A percentile compares a stretch with the other conserved stretches of the same genome.
Conservation (phyloP, 108 stramenopile genomes). For the Asterionellopsis glacialis region DNA sequence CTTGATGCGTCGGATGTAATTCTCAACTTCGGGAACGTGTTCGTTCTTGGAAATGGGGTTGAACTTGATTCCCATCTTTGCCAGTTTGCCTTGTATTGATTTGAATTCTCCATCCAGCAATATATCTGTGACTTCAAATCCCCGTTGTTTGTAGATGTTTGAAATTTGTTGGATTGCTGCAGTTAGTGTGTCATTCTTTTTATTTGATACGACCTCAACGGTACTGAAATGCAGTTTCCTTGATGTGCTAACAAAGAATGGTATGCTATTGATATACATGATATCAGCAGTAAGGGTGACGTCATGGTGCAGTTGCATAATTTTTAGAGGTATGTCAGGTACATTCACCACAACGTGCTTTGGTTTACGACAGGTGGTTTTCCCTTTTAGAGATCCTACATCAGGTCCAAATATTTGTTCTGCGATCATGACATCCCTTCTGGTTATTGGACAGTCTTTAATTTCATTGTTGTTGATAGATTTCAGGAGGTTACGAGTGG, state of each 20-base stretch:
- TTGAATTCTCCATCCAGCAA: constrained; percentile 14
- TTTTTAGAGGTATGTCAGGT: constrained; percentile 16
- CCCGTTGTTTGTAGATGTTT: constrained; percentile 3
- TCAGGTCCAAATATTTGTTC: constrained; percentile 27
- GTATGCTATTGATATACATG: constrained; percentile 37
- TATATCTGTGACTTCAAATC: constrained; percentile 4
- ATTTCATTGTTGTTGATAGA: constrained; percentile 23
- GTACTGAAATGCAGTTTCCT: constrained; percentile 28
- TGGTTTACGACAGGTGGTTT: constrained; percentile 6
- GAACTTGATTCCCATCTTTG: neutral
- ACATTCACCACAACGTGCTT: constrained; percentile 4
- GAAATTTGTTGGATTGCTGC: neutral
- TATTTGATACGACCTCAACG: neutral
- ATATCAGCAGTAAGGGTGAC: constrained; percentile 31
- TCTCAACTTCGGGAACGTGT: constrained; percentile 26
- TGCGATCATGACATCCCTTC: constrained; percentile 22
- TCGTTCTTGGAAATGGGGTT: constrained; percentile 21
- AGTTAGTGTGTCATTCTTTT: neutral
- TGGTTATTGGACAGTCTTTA: constrained; percentile 27
- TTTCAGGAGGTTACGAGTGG: constrained; percentile 1
- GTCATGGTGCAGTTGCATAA: constrained; percentile 13
- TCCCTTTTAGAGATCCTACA: constrained; percentile 8
- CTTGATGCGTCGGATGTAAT: constrained; percentile 22
- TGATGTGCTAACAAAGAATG: constrained; percentile 30
- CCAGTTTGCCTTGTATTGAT: neutral